Conservation (phyloP, 2,329 filamentous ascomycete species). For the Fusarium sublunatum region DNA sequence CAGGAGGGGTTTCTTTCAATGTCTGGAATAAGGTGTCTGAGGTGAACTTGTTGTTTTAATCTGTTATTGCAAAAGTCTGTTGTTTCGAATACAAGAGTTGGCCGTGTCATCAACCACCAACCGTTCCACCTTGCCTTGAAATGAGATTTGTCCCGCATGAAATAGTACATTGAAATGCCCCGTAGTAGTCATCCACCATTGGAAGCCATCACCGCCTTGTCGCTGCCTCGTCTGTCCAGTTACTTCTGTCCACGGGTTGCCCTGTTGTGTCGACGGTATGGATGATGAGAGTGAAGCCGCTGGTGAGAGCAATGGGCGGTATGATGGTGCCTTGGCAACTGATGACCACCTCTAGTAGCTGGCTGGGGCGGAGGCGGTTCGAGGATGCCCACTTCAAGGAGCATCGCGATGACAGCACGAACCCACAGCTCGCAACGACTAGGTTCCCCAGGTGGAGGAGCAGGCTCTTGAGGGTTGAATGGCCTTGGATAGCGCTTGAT, state of each 20-base stretch:
- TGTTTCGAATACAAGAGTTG: slow-evolving; percentile 27
- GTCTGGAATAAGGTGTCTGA: neutral
- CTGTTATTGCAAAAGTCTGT: slow-evolving; percentile 30
- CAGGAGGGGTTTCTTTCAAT: neutral
- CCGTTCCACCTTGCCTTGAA: neutral
- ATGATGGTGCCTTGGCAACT: slow-evolving; percentile 38
- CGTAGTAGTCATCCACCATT: neutral
- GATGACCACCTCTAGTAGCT: slow-evolving; percentile 3
- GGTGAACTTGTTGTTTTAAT: slow-evolving; percentile 2
- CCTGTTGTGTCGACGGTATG: slow-evolving; percentile 35
- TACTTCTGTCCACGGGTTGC: slow-evolving; percentile 2
- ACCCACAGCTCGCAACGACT: slow-evolving; percentile 28
- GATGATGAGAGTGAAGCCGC: slow-evolving; percentile 37
- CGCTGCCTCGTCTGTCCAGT: neutral
- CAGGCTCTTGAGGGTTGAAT: neutral
- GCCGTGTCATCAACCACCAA: neutral
- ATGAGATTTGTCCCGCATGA: neutral
- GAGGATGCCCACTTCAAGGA: slow-evolving; percentile 31
- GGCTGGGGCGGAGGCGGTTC: slow-evolving; percentile 18
- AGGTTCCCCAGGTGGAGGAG: slow-evolving; percentile 2
- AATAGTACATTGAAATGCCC: neutral
- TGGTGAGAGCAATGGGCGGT: slow-evolving; percentile 38
- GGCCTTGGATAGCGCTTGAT: slow-evolving; percentile 22
- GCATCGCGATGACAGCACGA: slow-evolving; percentile 6
- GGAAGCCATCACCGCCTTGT: neutral